These are phyloP conservation scores for Ogataea glucozyma DNA, from an alignment of 805 yeast genomes.

Conservation along the genomic window DNA sequence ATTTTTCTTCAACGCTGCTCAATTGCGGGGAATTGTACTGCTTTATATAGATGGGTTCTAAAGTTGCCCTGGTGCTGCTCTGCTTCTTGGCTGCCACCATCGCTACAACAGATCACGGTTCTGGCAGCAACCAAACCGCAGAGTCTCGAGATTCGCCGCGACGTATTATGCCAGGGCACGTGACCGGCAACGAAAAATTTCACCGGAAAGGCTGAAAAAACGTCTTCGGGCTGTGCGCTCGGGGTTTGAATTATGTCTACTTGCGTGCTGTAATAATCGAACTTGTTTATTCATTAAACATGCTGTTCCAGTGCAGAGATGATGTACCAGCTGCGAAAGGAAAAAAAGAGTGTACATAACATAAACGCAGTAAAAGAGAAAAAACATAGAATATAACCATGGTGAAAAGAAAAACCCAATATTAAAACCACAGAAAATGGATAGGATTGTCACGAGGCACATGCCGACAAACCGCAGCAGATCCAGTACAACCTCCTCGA, in stretches of 20 bases:
- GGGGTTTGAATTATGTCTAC: slow-evolving; percentile 2
- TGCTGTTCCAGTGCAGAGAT: slow-evolving; percentile 36
- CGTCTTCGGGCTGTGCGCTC: neutral
- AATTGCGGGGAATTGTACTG: neutral
- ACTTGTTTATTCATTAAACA: slow-evolving; percentile 44
- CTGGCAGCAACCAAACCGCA: neutral
- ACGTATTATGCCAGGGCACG: slow-evolving; percentile 20
- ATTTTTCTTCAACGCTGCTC: neutral
- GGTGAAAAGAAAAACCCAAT: slow-evolving; percentile 6
- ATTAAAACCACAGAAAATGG: too few relatives aligned
- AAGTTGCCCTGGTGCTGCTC: neutral
- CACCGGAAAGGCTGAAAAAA: slow-evolving; percentile 1
- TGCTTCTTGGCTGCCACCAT: too few relatives aligned
- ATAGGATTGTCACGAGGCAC: too few relatives aligned
- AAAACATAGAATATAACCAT: slow-evolving; percentile 12
- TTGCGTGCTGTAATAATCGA: slow-evolving; percentile 22
- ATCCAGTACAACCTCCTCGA: neutral
- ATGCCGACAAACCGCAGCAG: neutral
- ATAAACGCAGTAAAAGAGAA: slow-evolving; percentile 8
- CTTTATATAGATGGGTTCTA: slow-evolving; percentile 4
- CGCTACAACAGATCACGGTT: slow-evolving; percentile 3
- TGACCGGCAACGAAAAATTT: slow-evolving; percentile 10
- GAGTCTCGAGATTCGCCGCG: slow-evolving; percentile 1
- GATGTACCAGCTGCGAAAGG: slow-evolving; percentile 13
- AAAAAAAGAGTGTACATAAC: slow-evolving; percentile 11